phyloP scores from a whole-genome alignment of 176 grass and related monocot species.

The Raddia guianensis region DNA sequence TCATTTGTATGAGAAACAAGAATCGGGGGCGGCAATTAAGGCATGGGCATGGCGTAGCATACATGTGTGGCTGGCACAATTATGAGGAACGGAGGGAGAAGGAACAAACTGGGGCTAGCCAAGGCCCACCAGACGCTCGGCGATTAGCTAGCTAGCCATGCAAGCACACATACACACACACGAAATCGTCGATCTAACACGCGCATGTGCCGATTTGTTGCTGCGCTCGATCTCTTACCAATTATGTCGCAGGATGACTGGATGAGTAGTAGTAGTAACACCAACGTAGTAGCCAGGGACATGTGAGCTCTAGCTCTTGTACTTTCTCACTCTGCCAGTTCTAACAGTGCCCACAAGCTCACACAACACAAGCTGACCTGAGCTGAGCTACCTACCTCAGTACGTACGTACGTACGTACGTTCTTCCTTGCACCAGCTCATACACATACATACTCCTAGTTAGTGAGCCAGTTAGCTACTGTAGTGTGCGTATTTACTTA shows the following conservation, averaged over 20 bases:
- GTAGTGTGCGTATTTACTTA: too few relatives aligned
- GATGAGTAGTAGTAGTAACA: neutral
- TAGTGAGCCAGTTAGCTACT: neutral
- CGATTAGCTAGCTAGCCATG: slow-evolving; percentile 37
- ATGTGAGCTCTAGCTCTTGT: slow-evolving; percentile 20
- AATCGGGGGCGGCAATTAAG: slow-evolving; percentile 50
- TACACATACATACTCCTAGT: neutral
- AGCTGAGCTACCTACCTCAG: neutral
- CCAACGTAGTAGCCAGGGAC: slow-evolving; percentile 8
- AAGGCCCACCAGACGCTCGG: slow-evolving; percentile 53
- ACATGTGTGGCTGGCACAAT: slow-evolving; percentile 55
- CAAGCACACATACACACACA: neutral
- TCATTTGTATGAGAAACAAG: slow-evolving; percentile 24
- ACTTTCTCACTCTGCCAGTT: slow-evolving; percentile 45
- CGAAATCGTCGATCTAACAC: neutral
- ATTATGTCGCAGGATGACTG: slow-evolving; percentile 3
- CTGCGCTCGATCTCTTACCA: slow-evolving; percentile 9
- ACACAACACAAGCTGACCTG: neutral
- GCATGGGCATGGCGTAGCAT: slow-evolving; percentile 44
- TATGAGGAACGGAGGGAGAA: slow-evolving; percentile 44
- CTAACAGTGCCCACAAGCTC: neutral
- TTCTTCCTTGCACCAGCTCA: slow-evolving; percentile 1
- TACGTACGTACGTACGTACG: too few relatives aligned
- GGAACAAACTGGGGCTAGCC: slow-evolving; percentile 33
- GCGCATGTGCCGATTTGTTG: slow-evolving; percentile 41